Evolutionary conservation across 169 alveolate species (phyloP), one percentile per base, ranked within the genome.

Genomic region (Cyclospora cayetanensis): DNA sequence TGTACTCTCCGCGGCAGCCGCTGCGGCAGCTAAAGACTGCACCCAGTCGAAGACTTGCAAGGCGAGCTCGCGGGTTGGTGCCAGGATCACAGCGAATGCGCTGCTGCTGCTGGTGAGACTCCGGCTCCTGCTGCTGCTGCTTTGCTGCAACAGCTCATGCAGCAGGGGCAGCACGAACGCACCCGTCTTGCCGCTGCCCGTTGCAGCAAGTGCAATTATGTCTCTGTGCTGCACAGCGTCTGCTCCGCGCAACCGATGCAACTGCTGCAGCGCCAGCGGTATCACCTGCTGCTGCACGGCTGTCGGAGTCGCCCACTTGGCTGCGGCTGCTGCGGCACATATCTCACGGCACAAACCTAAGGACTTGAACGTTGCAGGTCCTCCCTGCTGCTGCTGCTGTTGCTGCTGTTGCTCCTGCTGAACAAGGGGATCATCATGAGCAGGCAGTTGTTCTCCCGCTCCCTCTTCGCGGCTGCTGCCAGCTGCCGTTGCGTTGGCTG

Each of bases 191-290:
- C 98, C 99, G 29, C 97, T 95, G 65, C 99, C 99, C 11, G 99
- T 99, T 91, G 98, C 99, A 4, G 99, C 99, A 86, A 98, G 94
- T 11, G 99, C 99, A 52, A 99, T 98, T n/a, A 99, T 97, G 95
- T 99, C 99, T 60, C 98, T 96, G 52, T 98, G 98, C 92, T 96
- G 93, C 20, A 34, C 41, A 9, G 41, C 15, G 15, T 31, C 22
- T 66, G 15, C 79, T 9, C 55, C 55, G 22, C 55, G 55, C 55
- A 46, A 15, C 55, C 55, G 55, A 7, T 46, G 55, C 55, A 46
- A 15, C 55, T 46, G 55, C 50, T 20, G 72, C 82, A 98, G 93
- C 0, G 99, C 99, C 55, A 92, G 94, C 18, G 99, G 99, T n/a
- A 98, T 91, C 20, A 98, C 93, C 90, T 97, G 98, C 50, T 92